Evolutionary conservation across 1,284 basidiomycete species (phyloP), one percentile per base, ranked within the genome.

Genomic region (Pascua sp.): DNA sequence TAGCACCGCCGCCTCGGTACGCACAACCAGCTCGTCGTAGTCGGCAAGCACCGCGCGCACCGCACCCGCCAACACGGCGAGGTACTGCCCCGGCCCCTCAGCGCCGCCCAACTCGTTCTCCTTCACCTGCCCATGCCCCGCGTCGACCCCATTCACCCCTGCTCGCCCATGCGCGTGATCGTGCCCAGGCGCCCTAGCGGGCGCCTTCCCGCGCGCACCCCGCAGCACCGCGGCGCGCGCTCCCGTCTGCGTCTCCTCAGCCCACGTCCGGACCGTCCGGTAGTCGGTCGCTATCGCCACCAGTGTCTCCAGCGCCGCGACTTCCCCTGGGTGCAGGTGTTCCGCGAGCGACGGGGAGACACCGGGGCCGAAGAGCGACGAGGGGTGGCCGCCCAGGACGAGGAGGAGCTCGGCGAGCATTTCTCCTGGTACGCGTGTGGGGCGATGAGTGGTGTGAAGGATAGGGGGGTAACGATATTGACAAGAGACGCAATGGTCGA

Each of bases 381-480:
- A 92, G 1, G 84, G 81, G 77, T 93, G 89, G 42, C 90, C 91
- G 2, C 86, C 85, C 47, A 93, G 85, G 50, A 91, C 81, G 53
- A 91, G 83, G 46, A 93, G 82, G 50, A 92, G 80, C 77, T 93
- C 91, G 63, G 89, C 86, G 62, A 93, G 89, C 90, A 92, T 85
- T 32, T 32, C 24, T 32, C 24, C 4, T 7, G 24, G 7, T 4
- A 32, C n/a, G 50, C n/a, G 50, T 38, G 3, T 7, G 24, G 7
- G 24, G 24, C 24, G 24, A 32, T 32, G 24, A 32, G 7, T 3
- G 24, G 24, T 4, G 24, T 32, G 7, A 32, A 32, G 24, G 24
- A 32, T 3, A 32, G 24, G 24, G 24, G 24, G 24, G n/a, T n/a
- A 32, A 32, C 24, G 7, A 32, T 32, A 7, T 32, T 32, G 24